Evolutionary conservation across 306 rosid species (phyloP), one percentile per base, ranked within the genome.

Genomic region (Sphenostylis stenocarpa): DNA sequence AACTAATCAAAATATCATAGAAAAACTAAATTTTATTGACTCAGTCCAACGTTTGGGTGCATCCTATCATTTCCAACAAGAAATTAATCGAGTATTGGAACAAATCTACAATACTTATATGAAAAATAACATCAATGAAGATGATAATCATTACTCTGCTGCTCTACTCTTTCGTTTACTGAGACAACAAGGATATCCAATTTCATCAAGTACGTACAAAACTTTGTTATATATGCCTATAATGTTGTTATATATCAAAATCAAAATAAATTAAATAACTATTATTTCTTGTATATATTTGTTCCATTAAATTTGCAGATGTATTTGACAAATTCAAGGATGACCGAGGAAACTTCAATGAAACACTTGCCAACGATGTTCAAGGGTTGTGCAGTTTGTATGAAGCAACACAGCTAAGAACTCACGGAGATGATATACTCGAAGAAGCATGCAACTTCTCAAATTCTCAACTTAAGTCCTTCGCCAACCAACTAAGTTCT

Each of bases 341-440:
- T 4, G 16, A 7, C 0, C 17, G 62, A 20, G 88, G 87, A 3
- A 67, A 51, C 3, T 85, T 87, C n/a, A 58, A 65, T 17, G 78
- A 78, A 21, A 16, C 21, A 1, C 11, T 82, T 0, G 52, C 5
- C 0, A 26, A 12, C 0, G 81, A 80, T 33, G 62, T 31, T 15
- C 12, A 75, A 3, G 89, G 87, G 6, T 36, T 89, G 60, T 65
- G 84, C 17, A 83, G 73, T 72, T 56, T 89, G 55, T 86, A 84
- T 38, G 88, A 88, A 80, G 90, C 88, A 3, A 2, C 87, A 44
- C 79, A 84, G 31, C 36, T 85, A 1, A 79, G 77, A 48, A 23
- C 34, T 7, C 81, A 68, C 1, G 81, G 80, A 57, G 90, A 88
- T 29, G 76, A 74, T 4, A 52, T 87, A 31, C 34, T 87, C 0